A percentile compares a stretch with the other conserved stretches of the same genome.
Evolutionary conservation across 331 rosid genomes (phyloP).

Genomic region (Phaseolus coccineus): DNA sequence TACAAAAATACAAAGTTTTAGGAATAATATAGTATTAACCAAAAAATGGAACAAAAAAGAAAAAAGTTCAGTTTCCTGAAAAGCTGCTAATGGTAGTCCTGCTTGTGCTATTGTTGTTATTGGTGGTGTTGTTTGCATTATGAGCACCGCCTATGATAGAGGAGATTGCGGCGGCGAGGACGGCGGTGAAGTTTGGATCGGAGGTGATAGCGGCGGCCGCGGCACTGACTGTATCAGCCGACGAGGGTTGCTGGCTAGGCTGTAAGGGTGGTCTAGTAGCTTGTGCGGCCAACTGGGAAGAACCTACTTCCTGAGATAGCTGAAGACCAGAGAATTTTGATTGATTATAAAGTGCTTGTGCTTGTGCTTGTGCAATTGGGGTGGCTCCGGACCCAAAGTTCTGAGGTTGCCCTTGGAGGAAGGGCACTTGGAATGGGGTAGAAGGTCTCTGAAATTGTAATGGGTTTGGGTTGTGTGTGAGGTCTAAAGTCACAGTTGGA

Average conservation of each 20-base stretch:
- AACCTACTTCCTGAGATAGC: conserved; percentile 68
- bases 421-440: conserved; percentile 68
- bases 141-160: conserved; percentile 83
- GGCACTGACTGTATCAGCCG: conserved; percentile 77
- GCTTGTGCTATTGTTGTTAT: conserved; percentile 42
- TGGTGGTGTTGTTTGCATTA: conserved; percentile 27
- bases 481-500: conserved; percentile 92
- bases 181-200: conserved; percentile 90
- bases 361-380: conserved; percentile 64
- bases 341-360: conserved; percentile 75
- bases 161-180: conserved; percentile 91
- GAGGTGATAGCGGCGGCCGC: conserved; percentile 92
- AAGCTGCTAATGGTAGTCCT: conserved; percentile 51
- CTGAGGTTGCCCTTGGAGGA: conserved; percentile 62
- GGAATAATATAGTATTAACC: neutral
- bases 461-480: conserved; percentile 72
- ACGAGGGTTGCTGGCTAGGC: conserved; percentile 53
- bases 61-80: conserved; percentile 58
- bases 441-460: conserved; percentile 65
- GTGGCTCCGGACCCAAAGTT: conserved; percentile 49
- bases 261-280: conserved; percentile 48
- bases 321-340: conserved; percentile 94
- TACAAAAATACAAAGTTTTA: conserved; percentile 29
- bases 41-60: neutral
- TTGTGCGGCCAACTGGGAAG: conserved; percentile 58